Evolutionary conservation across 2,329 filamentous ascomycete species (phyloP).

Genomic region (Ascochyta viciae-villosae): DNA sequence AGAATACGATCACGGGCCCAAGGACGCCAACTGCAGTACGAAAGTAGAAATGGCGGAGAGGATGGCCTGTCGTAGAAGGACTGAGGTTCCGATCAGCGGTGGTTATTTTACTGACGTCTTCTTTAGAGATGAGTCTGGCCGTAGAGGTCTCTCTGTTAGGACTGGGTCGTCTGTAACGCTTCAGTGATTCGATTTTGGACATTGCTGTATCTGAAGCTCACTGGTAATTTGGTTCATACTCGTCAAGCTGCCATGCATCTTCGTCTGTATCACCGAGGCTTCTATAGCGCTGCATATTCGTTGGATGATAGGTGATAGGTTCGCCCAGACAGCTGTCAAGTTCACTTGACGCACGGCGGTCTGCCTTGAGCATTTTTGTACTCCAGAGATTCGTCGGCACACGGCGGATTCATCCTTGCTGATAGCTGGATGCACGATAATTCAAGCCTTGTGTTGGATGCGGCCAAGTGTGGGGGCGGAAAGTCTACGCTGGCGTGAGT

Average conservation of each 20-base stretch:
- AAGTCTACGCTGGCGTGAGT: no score
- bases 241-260: conserved; percentile 3
- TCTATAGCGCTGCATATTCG: not conserved
- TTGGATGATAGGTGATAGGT: not conserved
- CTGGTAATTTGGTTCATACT: not conserved
- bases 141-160: not conserved
- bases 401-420: no score
- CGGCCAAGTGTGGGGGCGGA: no score
- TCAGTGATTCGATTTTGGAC: not conserved
- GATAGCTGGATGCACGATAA: no score
- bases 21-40: conserved; percentile 12
- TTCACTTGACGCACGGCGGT: no score
- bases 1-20: conserved; percentile 6
- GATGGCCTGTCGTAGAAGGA: not conserved
- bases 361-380: no score
- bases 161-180: not conserved
- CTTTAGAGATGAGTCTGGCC: not conserved
- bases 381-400: no score
- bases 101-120: not conserved
- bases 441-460: no score
- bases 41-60: conserved; percentile 10
- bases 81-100: not conserved
- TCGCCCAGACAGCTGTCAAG: no score
- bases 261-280: not conserved
- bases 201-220: not conserved